These are phyloP conservation scores for Thalassiosira ordinaria DNA, from an alignment of 352 stramenopile species.

Conservation along the genomic window DNA sequence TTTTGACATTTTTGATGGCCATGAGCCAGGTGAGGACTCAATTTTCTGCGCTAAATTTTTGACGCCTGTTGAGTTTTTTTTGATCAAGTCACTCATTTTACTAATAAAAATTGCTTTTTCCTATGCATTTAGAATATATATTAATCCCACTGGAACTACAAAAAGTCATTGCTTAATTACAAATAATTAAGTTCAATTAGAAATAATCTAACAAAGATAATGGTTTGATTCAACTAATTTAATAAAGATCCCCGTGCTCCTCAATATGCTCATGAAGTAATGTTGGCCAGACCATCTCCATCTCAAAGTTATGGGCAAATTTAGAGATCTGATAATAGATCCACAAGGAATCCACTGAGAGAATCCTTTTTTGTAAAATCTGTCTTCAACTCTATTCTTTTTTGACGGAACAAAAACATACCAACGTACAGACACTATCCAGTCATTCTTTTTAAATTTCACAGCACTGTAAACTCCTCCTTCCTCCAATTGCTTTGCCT, in stretches of 20 bases:
- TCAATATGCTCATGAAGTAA: neutral
- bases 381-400: neutral
- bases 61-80: too few relatives aligned
- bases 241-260: neutral
- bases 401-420: constrained; percentile 1
- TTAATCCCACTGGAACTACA: too few relatives aligned
- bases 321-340: neutral
- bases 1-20: too few relatives aligned
- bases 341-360: neutral
- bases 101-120: too few relatives aligned
- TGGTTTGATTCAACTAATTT: too few relatives aligned
- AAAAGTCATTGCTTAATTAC: too few relatives aligned
- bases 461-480: neutral
- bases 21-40: too few relatives aligned
- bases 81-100: too few relatives aligned
- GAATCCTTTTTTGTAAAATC: neutral
- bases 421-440: neutral
- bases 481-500: neutral
- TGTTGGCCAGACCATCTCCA: neutral
- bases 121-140: too few relatives aligned
- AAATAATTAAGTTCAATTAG: too few relatives aligned
- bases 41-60: too few relatives aligned
- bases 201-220: too few relatives aligned
- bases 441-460: constrained; percentile 1
- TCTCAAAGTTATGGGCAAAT: neutral